Conservation (phyloP, 331 rosid species). For the Acacia concinna region DNA sequence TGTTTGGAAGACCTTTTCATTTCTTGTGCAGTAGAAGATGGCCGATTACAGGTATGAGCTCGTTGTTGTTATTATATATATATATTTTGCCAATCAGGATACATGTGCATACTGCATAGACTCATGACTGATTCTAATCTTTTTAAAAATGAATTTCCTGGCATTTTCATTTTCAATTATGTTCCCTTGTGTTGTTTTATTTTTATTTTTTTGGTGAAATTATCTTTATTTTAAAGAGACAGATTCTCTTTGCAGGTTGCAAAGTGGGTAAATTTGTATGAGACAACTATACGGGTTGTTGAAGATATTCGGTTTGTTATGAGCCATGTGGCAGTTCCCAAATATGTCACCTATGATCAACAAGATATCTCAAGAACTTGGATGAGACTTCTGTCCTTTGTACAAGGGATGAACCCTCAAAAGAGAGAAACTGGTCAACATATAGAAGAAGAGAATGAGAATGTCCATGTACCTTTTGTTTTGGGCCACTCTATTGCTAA, state of each 20-base stretch:
- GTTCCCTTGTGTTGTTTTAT: conserved; percentile 1
- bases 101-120: conserved; percentile 23
- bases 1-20: conserved; percentile 70
- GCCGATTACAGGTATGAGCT: conserved; percentile 68
- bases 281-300: conserved; percentile 73
- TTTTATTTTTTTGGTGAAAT: not conserved
- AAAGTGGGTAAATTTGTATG: conserved; percentile 63
- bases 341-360: conserved; percentile 70
- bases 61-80: not conserved
- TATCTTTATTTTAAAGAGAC: conserved; percentile 15
- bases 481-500: conserved; percentile 74
- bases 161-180: conserved; percentile 11
- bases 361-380: conserved; percentile 81
- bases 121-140: conserved; percentile 1
- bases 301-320: conserved; percentile 95
- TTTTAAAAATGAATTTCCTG: conserved; percentile 13
- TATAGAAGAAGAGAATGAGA: conserved; percentile 88
- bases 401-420: conserved; percentile 94
- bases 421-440: conserved; percentile 85
- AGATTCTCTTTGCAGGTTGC: conserved; percentile 53
- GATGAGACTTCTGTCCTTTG: conserved; percentile 79
- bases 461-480: conserved; percentile 62
- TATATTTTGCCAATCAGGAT: not conserved
- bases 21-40: conserved; percentile 75
- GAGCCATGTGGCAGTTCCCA: conserved; percentile 81